Evolutionary conservation across 805 yeast genomes (phyloP), one percentile per base, ranked within the genome.

Genomic region (Starmera dryadoides): DNA sequence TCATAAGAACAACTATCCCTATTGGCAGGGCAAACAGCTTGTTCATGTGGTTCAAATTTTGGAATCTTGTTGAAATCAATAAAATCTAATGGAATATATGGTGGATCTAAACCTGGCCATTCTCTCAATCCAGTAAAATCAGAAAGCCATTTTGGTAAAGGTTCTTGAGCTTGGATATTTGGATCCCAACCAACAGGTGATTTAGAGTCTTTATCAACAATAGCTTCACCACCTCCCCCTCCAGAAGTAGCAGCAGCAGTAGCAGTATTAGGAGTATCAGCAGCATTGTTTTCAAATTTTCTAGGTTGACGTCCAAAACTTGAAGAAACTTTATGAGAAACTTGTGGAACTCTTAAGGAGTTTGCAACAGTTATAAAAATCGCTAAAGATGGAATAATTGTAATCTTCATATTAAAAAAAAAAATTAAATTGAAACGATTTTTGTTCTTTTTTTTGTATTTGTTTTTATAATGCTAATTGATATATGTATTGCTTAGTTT

Each of bases 21-120:
- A 23, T 64, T 58, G 14, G 66, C 71, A 3, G 71, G 68, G 57
- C 97, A 88, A 12, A 60, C 58, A 2, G 87, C 88, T 41, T 73
- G 77, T 8, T 56, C 47, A 49, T 83, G 78, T 1, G 59, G 56
- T 18, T 71, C 64, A 42, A 65, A 60, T 6, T 59, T 50, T 3
- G 86, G 86, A 19, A 86, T 65, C 21, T 55, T 52, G 6, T 51
- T 45, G 34, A 86, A 61, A 51, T 84, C 74, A 43, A 86, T 76
- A 48, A 80, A 82, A 48, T 79, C 84, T 44, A 86, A 60, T 2
- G 94, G 88, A 30, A 89, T 81, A 56, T 86, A 89, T 0, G 97
- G 96, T 4, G 97, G 96, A 39, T 79, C 79, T 33, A 75, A 56
- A 0, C 82, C 89, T 0, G 98, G 98, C 98, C 98, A 89, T 38